Evolutionary conservation across 495 filamentous ascomycete species (phyloP).

Genomic region (Podospora australis): DNA sequence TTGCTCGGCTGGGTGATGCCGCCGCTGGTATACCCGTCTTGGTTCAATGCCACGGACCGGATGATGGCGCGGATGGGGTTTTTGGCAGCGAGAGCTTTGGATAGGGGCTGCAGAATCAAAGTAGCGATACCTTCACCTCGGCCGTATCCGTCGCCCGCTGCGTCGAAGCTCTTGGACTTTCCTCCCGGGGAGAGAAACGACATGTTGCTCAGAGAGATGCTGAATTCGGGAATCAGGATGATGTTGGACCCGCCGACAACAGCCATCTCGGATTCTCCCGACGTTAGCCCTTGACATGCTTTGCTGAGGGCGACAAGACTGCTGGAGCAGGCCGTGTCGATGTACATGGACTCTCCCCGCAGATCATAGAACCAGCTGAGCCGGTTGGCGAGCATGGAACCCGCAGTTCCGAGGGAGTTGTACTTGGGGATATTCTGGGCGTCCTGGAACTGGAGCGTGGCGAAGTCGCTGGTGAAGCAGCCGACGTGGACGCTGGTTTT

Average conservation of each 20-base stretch:
- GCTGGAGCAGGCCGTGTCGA: constrained; percentile 51
- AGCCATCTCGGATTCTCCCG: constrained; percentile 27
- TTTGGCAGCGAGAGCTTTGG: constrained; percentile 38
- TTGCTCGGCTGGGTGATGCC: constrained; percentile 45
- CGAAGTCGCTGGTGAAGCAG: constrained; percentile 25
- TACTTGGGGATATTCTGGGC: neutral
- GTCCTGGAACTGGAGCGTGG: constrained; percentile 8
- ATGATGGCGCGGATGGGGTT: constrained; percentile 56
- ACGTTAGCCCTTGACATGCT: constrained; percentile 41
- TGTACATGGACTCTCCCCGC: constrained; percentile 39
- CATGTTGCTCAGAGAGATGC: constrained; percentile 1
- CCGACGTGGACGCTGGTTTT: no score
- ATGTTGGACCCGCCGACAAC: constrained; percentile 33
- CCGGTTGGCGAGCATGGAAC: constrained; percentile 42
- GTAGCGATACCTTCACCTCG: constrained; percentile 52
- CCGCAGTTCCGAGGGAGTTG: constrained; percentile 30
- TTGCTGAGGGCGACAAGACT: constrained; percentile 46
- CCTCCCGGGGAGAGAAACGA: constrained; percentile 27
- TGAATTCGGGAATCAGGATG: constrained; percentile 21
- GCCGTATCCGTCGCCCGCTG: constrained; percentile 54
- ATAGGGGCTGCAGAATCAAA: constrained; percentile 47
- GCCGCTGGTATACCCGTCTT: constrained; percentile 42
- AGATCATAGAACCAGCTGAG: constrained; percentile 46
- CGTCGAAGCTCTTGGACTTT: constrained; percentile 51
- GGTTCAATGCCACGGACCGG: constrained; percentile 43